A percentile compares a stretch with the other conserved stretches of the same genome.
Conservation (phyloP, 2,329 filamentous ascomycete genomes). For the Curvularia spicifera region DNA sequence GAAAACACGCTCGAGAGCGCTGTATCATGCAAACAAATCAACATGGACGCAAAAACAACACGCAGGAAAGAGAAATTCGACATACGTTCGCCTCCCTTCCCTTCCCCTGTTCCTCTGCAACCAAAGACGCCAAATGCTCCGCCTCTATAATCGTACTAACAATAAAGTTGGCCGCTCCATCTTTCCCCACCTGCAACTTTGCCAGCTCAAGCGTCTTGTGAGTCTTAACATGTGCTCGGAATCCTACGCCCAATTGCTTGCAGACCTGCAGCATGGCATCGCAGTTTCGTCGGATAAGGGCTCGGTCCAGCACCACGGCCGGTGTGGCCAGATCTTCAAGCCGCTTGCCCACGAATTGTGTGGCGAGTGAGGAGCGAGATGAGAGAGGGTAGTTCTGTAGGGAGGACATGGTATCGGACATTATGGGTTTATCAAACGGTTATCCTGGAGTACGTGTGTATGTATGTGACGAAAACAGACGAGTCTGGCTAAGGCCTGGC, state of each 20-base stretch:
- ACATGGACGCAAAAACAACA: not conserved
- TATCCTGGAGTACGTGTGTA: not conserved
- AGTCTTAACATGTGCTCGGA: conserved; percentile 81
- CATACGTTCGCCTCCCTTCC: conserved; percentile 66
- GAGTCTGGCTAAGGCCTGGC: not conserved
- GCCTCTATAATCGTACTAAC: conserved; percentile 78
- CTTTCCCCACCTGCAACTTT: conserved; percentile 69
- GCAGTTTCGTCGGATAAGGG: conserved; percentile 72
- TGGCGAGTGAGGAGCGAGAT: conserved; percentile 10
- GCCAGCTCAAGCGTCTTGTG: conserved; percentile 79
- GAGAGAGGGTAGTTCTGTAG: conserved; percentile 28
- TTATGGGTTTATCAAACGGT: not conserved
- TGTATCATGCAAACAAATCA: not conserved
- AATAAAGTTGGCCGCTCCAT: conserved; percentile 64
- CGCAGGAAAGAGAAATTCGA: not conserved
- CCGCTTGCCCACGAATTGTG: conserved; percentile 63
- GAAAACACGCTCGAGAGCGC: too few relatives aligned
- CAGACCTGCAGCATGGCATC: conserved; percentile 71
- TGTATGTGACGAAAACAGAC: not conserved
- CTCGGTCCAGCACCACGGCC: conserved; percentile 70
- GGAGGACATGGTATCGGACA: not conserved
- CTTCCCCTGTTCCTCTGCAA: conserved; percentile 63
- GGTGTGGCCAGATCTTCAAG: conserved; percentile 69
- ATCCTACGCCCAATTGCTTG: conserved; percentile 65
- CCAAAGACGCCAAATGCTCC: conserved; percentile 67